phyloP scores from a whole-genome alignment of 169 alveolate genomes.

The Cryptosporidium viatorum region DNA sequence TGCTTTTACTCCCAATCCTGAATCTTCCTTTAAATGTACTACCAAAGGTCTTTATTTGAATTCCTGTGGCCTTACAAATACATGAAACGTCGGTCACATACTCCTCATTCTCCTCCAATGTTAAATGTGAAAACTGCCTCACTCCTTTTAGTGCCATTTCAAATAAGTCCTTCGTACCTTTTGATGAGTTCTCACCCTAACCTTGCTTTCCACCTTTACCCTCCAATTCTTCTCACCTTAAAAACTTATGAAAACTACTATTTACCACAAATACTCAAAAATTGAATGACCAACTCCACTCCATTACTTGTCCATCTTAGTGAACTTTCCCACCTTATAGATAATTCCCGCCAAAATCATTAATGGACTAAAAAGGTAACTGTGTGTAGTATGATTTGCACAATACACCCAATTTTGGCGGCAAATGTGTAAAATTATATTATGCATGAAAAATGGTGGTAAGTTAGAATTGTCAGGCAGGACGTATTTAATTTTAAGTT shows the following conservation, averaged over 20 bases:
- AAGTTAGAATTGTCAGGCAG: neutral
- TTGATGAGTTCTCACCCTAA: neutral
- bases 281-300: neutral
- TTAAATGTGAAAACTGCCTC: constrained; percentile 57
- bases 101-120: constrained; percentile 70
- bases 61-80: neutral
- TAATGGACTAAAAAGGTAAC: constrained; percentile 32
- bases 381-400: constrained; percentile 25
- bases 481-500: neutral
- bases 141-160: constrained; percentile 60
- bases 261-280: neutral
- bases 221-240: neutral
- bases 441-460: neutral
- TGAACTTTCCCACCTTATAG: neutral
- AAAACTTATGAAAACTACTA: neutral
- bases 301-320: neutral
- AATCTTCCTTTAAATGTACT: constrained; percentile 81
- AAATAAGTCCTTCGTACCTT: neutral
- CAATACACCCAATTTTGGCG: constrained; percentile 29
- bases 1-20: constrained; percentile 85
- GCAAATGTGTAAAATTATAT: constrained; percentile 14
- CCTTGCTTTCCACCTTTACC: neutral
- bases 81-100: constrained; percentile 55
- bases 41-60: neutral
- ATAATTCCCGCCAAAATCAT: constrained; percentile 28